phyloP scores from a whole-genome alignment of 352 stramenopile species.

The Blastocystis sp. region DNA sequence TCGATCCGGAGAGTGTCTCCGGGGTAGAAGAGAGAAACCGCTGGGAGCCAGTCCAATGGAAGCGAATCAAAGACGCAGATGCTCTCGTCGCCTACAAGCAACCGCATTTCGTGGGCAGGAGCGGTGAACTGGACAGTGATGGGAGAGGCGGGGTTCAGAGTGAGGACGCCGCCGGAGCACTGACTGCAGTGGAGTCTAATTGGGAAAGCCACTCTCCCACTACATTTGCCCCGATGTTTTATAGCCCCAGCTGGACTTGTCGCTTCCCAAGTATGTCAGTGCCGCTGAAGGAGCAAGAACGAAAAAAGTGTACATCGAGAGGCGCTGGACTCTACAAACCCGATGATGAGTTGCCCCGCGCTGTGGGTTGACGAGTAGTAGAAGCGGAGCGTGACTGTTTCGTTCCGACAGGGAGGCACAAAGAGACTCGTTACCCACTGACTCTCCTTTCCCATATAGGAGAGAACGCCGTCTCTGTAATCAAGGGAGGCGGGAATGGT shows the following conservation, averaged over 20 bases:
- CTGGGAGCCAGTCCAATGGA: background rate
- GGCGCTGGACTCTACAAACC: slow-evolving; percentile 11
- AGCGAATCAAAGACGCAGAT: slow-evolving; percentile 20
- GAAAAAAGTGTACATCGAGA: too few relatives aligned
- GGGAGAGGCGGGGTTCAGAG: background rate
- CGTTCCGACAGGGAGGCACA: background rate
- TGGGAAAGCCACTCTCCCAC: background rate
- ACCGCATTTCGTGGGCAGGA: background rate
- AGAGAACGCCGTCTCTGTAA: background rate
- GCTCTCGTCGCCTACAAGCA: background rate
- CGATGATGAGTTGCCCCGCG: background rate
- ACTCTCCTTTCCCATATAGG: background rate
- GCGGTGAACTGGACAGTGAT: background rate
- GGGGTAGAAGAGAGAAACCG: background rate
- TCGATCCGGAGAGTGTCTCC: background rate
- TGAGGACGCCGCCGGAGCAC: background rate
- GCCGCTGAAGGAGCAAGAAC: background rate
- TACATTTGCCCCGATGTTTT: slow-evolving; percentile 45
- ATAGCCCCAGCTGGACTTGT: slow-evolving; percentile 10
- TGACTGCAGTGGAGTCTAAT: slow-evolving; percentile 35
- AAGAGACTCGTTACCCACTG: background rate
- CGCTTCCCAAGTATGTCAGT: background rate
- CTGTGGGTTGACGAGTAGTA: background rate
- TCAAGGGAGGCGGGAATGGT: background rate
- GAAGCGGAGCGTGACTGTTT: background rate